These are phyloP conservation scores for Wickerhamomyces hampshirensis DNA, from an alignment of 805 yeast species.

Conservation along the genomic window DNA sequence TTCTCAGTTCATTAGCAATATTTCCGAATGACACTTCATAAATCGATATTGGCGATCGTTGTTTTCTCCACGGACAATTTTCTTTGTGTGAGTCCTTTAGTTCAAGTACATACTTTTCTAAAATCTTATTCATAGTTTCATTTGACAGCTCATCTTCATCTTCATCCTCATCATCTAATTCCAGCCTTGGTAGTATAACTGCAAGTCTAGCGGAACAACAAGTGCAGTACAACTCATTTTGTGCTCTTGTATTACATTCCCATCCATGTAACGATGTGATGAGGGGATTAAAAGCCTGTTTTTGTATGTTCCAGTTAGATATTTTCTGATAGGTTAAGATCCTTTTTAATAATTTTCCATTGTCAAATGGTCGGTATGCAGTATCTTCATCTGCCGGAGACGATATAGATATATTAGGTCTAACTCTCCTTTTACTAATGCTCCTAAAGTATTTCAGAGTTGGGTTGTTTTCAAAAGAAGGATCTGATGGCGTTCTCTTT, in stretches of 20 bases:
- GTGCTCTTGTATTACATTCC: slow-evolving; percentile 30
- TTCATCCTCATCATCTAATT: slow-evolving; percentile 8
- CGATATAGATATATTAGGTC: neutral
- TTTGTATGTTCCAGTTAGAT: slow-evolving; percentile 41
- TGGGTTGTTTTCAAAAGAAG: slow-evolving; percentile 1
- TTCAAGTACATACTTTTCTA: slow-evolving; percentile 12
- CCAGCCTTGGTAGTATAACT: slow-evolving; percentile 25
- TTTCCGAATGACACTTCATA: slow-evolving; percentile 13
- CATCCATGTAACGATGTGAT: slow-evolving; percentile 50
- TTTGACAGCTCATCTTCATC: slow-evolving; percentile 4
- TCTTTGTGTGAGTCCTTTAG: slow-evolving; percentile 14
- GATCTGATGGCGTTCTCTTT: neutral
- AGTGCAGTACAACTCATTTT: slow-evolving; percentile 29
- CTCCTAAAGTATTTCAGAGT: slow-evolving; percentile 9
- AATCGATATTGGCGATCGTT: slow-evolving; percentile 14
- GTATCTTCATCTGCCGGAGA: neutral
- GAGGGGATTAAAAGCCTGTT: slow-evolving; percentile 36
- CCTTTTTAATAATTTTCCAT: slow-evolving; percentile 33
- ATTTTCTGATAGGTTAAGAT: slow-evolving; percentile 37
- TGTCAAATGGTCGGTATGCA: slow-evolving; percentile 30
- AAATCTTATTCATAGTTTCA: slow-evolving; percentile 5
- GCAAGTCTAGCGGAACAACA: slow-evolving; percentile 29
- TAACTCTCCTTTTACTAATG: slow-evolving; percentile 6
- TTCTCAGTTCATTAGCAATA: slow-evolving; percentile 6
- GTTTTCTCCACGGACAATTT: slow-evolving; percentile 21